A percentile compares a stretch with the other conserved stretches of the same genome.
Evolutionary conservation across 257 asterid species (phyloP).

Genomic region (Linderniella brevidens): DNA sequence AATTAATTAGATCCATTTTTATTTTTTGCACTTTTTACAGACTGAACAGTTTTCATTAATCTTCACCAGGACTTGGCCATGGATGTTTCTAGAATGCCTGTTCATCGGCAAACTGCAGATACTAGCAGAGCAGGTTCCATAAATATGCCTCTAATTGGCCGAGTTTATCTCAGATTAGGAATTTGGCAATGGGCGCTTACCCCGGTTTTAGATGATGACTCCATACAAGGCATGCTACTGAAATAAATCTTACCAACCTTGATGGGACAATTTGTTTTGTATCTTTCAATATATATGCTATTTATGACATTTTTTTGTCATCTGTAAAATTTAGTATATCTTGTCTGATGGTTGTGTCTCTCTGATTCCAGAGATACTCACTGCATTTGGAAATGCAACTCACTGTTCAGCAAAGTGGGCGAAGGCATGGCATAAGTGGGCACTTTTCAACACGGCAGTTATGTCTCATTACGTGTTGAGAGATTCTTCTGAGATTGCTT

Average conservation of each 20-base stretch:
- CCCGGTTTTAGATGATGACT: constrained; percentile 83
- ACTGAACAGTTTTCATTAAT: too few relatives aligned
- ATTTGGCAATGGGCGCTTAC: constrained; percentile 93
- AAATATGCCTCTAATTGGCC: constrained; percentile 67
- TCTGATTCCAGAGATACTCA: constrained; percentile 58
- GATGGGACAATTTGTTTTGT: not conserved
- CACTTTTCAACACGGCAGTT: constrained; percentile 93
- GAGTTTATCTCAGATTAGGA: constrained; percentile 74
- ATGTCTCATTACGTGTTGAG: constrained; percentile 90
- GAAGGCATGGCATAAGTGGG: constrained; percentile 99
- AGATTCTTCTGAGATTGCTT: constrained; percentile 49
- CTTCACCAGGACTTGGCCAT: constrained; percentile 55
- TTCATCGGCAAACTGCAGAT: constrained; percentile 45
- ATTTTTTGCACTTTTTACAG: too few relatives aligned
- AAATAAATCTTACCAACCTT: constrained; percentile 1
- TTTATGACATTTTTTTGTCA: constrained; percentile 4
- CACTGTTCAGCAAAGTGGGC: constrained; percentile 82
- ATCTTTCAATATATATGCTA: constrained; percentile 7
- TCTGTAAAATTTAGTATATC: too few relatives aligned
- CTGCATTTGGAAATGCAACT: constrained; percentile 76
- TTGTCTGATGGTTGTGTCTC: constrained; percentile 11
- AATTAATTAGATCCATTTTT: too few relatives aligned
- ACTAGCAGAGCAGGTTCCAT: constrained; percentile 40
- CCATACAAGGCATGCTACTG: constrained; percentile 55
- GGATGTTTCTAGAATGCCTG: constrained; percentile 62